Evolutionary conservation across 2,329 filamentous ascomycete genomes (phyloP), one percentile per base, ranked within the genome.

Genomic region (Pseudodiploospora longispora): DNA sequence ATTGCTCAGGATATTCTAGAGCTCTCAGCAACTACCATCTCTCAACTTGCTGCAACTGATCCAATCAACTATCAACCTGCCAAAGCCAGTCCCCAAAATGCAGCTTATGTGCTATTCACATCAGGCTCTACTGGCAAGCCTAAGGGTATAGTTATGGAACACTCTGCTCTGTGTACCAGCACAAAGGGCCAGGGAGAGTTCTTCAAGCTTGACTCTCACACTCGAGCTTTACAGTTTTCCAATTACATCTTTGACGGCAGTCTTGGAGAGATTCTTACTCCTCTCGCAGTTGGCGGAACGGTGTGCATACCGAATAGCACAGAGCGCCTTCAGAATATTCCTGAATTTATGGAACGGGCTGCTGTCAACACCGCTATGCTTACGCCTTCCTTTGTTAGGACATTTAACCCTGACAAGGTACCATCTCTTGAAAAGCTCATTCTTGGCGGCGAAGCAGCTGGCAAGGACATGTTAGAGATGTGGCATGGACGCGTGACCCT

Each of bases 121-220:
- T 74, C 71, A 9, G 71, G 71, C 12, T 72, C 67, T 19, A 74
- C 71, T 1, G 71, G 71, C 5, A 58, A 60, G 33, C 72, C 70
- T 5, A 75, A 75, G 56, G 71, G 70, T 36, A 66, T 72, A 27
- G 61, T 72, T 28, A 44, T 59, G 31, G 41, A 48, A 0, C 43
- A 47, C n/a, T 9, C 9, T 9, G 35, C 35, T 28, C 34, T 43
- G 19, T 38, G 38, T 10, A 40, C 40, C 6, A 29, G 34, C 12
- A 7, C 35, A 12, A 8, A 41, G 30, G n/a, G 27, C 33, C 48
- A 51, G 33, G 36, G 29, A 27, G 12, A 38, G 5, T 12, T 19
- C 7, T 38, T 49, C 1, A 40, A 40, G 2, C 41, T 47, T 28
- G 38, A 34, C 4, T 8, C 27, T 2, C 27, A 27, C 12, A 42